Base-by-base conservation (phyloP, 176 grass and related monocot genomes). In the Bromus sterilis region DNA sequence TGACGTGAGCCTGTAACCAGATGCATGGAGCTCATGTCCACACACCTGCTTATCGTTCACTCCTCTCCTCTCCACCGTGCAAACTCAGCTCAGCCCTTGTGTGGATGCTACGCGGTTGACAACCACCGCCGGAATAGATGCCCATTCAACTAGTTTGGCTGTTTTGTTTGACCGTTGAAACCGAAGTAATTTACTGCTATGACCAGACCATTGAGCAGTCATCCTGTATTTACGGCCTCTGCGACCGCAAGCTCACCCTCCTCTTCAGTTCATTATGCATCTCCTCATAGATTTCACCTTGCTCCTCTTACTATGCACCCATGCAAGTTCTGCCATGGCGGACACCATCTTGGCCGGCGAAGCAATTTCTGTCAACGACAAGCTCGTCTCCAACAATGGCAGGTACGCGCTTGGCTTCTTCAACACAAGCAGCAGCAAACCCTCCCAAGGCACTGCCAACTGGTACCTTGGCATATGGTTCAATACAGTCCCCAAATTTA, bases 401-500 rank as follows among this genome's bases (percentile, higher is more conserved):
- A 91, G 71, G 77, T 97, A 86, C 21, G 85, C 87, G 26, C 86
- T 97, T 11, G 88, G 93, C 30, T 97, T 96, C 82, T 96, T 90
- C 66, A 7, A 32, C n/a, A 55, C 70, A 21, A 60, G 44, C 15
- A 76, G 40, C 18, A 77, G 80, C 60, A 57, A 28, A 3, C 77
- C 71, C 49, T 58, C 56, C 46, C 0, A 14, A 29, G 37, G 2
- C 13, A 55, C 34, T 0, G 10, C 1, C 75, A 88, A 81, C 58
- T 64, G 49, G 20, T 94, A 89, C 49, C 59, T 95, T 3, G 84
- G 84, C 67, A 88, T 88, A 64, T 92, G 85, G 89, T 89, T 74
- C 65, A 32, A 87, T 11, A 80, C 46, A 0, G 78, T 94, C 40
- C 48, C 84, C 35, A 80, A 60, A 73, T 56, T 59, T 0, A 92